These are phyloP conservation scores for Arabidopsis suecica DNA, from an alignment of 345 rosid genomes.

Conservation along the genomic window DNA sequence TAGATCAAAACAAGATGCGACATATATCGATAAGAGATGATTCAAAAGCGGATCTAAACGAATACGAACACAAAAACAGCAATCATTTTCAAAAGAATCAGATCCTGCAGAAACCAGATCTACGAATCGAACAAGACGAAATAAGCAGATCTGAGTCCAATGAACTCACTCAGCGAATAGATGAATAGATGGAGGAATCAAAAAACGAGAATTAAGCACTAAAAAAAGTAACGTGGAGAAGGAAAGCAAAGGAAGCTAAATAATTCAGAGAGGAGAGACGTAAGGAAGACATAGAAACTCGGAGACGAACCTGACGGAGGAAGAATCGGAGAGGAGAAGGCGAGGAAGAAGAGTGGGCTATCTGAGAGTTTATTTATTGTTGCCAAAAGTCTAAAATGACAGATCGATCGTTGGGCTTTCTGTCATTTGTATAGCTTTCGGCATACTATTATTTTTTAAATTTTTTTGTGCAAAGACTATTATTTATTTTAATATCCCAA, in stretches of 20 bases:
- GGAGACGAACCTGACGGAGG: constrained; percentile 47
- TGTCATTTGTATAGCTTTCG: constrained; percentile 27
- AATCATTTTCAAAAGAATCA: constrained; percentile 22
- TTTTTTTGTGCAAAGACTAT: not conserved
- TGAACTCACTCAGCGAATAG: constrained; percentile 27
- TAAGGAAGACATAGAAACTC: constrained; percentile 41
- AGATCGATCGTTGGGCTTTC: constrained; percentile 12
- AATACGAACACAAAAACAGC: constrained; percentile 14
- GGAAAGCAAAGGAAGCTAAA: constrained; percentile 20
- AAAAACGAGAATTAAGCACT: not conserved
- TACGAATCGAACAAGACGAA: constrained; percentile 24
- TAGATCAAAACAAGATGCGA: constrained; percentile 23
- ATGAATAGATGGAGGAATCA: constrained; percentile 30
- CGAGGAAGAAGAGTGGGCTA: constrained; percentile 43
- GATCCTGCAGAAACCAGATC: constrained; percentile 42
- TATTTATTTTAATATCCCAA: not conserved
- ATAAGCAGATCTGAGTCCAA: constrained; percentile 34
- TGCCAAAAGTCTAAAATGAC: constrained; percentile 14
- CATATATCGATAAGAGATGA: not conserved
- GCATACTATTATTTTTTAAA: not conserved
- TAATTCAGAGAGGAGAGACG: constrained; percentile 25
- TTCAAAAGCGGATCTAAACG: constrained; percentile 31
- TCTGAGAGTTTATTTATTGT: constrained; percentile 41
- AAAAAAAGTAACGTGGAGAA: not conserved
- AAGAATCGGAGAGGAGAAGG: constrained; percentile 42